These are phyloP conservation scores for Marchantia polymorpha DNA, from an alignment of 225 moss, liverwort and hornwort genomes.

Conservation along the genomic window DNA sequence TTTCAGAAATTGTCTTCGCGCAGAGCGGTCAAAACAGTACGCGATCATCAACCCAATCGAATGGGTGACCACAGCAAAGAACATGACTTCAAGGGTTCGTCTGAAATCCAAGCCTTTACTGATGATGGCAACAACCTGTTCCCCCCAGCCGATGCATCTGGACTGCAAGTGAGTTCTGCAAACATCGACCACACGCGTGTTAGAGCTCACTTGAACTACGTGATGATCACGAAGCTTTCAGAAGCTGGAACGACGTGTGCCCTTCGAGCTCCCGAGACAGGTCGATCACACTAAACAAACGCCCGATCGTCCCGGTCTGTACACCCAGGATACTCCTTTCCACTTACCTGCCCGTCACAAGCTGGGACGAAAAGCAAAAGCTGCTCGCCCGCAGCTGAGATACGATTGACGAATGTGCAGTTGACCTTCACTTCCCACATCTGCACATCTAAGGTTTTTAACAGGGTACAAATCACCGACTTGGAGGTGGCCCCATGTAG, in stretches of 20 bases:
- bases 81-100: slow-evolving; percentile 2
- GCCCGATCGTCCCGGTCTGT: no score
- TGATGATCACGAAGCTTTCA: no score
- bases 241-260: no score
- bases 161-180: slow-evolving; percentile 25
- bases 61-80: slow-evolving; percentile 26
- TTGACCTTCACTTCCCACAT: no score
- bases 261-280: no score
- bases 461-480: neutral
- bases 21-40: slow-evolving; percentile 32
- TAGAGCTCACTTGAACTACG: neutral
- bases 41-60: slow-evolving; percentile 31
- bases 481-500: neutral
- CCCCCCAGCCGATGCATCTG: slow-evolving; percentile 29
- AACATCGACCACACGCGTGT: neutral
- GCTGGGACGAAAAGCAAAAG: no score
- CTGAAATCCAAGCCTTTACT: slow-evolving; percentile 7
- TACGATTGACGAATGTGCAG: no score
- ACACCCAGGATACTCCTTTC: no score
- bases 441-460: no score
- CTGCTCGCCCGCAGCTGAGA: no score
- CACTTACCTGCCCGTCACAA: no score
- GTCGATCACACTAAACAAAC: no score
- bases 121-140: slow-evolving; percentile 18
- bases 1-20: slow-evolving; percentile 29